A percentile compares a stretch with the other conserved stretches of the same genome.
Conservation (phyloP, 345 rosid genomes). For the Turnera subulata region DNA sequence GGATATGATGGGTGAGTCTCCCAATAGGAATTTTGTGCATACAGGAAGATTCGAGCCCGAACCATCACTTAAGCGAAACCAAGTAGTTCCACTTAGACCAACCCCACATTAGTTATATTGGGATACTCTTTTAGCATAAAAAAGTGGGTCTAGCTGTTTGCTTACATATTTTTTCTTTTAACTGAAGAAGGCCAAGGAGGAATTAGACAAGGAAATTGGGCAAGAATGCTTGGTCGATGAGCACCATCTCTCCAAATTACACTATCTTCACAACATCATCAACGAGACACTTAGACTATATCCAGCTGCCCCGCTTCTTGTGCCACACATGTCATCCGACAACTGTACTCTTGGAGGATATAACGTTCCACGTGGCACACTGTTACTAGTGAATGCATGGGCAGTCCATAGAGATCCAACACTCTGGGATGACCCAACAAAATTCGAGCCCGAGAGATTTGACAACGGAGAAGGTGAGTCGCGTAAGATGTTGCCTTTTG, state of each 20-base stretch:
- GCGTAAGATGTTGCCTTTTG: slow-evolving; percentile 15
- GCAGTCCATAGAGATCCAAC: slow-evolving; percentile 18
- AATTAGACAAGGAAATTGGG: slow-evolving; percentile 35
- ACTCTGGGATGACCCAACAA: slow-evolving; percentile 15
- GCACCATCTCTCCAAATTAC: slow-evolving; percentile 24
- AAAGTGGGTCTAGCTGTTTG: slow-evolving; percentile 47
- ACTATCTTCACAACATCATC: slow-evolving; percentile 3
- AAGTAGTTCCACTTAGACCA: too few relatives aligned
- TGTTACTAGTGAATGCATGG: slow-evolving; percentile 18
- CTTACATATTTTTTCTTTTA: slow-evolving; percentile 33
- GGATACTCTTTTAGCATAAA: too few relatives aligned
- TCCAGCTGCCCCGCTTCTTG: neutral
- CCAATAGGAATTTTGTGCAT: too few relatives aligned
- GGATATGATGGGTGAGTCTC: too few relatives aligned
- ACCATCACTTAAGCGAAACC: too few relatives aligned
- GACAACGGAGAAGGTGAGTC: slow-evolving; percentile 3
- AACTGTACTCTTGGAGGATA: slow-evolving; percentile 17
- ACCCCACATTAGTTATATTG: slow-evolving; percentile 42
- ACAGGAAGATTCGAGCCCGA: too few relatives aligned
- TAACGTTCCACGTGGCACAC: slow-evolving; percentile 3
- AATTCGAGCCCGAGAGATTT: slow-evolving; percentile 15
- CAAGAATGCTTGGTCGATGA: slow-evolving; percentile 38
- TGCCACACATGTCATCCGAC: neutral
- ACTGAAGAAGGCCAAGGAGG: slow-evolving; percentile 28
- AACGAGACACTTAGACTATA: neutral